Evolutionary conservation across 1,139 yeast genomes (phyloP), one percentile per base, ranked within the genome.

Genomic region (Magnusiomyces magnusii): DNA sequence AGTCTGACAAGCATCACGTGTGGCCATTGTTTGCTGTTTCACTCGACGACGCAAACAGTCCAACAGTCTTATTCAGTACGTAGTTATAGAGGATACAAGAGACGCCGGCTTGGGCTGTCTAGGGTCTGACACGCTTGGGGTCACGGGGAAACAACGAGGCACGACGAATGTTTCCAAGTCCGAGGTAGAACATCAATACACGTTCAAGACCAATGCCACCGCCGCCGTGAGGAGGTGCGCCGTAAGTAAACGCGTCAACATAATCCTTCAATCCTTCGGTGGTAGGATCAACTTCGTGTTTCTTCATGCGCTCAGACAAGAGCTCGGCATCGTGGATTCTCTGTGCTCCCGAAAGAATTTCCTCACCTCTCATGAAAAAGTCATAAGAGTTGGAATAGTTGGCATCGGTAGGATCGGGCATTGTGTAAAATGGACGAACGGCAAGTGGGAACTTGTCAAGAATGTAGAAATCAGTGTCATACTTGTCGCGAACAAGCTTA

Each of bases 291-390:
- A 95, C 85, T 54, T 83, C 98, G 69, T 87, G 96, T 54, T 79
- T 86, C 58, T 74, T 78, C 86, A 95, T 86, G 78, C 98, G 85
- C 76, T 87, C 82, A 68, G 78, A 80, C 71, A 93, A 82, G 69
- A 93, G 80, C 62, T 79, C 88, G 58, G 96, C 84, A 74, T 95
- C 99, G 74, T 93, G 99, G 68, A 93, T 83, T 82, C 99, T 97
- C 79, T 93, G 99, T 60, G 99, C 99, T 69, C 99, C 99, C 27
- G 97, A 91, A 69, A 93, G 79, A 69, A 93, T 93, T 77, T 93
- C 99, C 79, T 93, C 99, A 72, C 99, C 99, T 78, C 99, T 87
- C 98, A 93, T 93, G 80, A 95, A 95, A 85, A 95, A 93, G 79
- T 93, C 99, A 73, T 92, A 75, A 21, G 78, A 76, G 83, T 93